Evolutionary conservation across 1,139 yeast species (phyloP), one percentile per base, ranked within the genome.

Genomic region (Wickerhamomyces sp.): DNA sequence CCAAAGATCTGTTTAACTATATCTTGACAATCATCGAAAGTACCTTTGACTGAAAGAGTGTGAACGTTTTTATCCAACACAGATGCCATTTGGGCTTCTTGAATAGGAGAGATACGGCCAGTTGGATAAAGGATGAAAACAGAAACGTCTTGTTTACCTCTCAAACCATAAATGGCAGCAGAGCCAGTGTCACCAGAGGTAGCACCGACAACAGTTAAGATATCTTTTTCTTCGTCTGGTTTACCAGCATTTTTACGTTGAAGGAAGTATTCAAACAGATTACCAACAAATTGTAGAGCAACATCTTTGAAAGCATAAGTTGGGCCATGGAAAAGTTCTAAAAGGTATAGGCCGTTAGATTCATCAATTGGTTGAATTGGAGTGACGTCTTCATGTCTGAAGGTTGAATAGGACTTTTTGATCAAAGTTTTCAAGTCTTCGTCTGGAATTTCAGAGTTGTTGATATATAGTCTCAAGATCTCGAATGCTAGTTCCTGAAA

Each of bases 171-270:
- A 51, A 92, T 92, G 46, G 99, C 98, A 39, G 99, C 99, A 36
- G 96, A 86, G 39, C 99, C 99, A 35, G 99, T 92, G 60, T 92
- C 99, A 56, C 99, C 99, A 39, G 96, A 86, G 21, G 99, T 92
- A 33, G 99, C 99, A 55, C 99, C 99, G 44, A 92, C 96, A 49
- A 92, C 98, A 29, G 99, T 92, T 55, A 92, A 74, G 46, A 78
- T 76, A 54, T 88, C 94, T 57, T 94, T 75, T 47, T 77, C 73
- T 41, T 73, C 73, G 20, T 68, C 76, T 31, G 75, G 67, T 58
- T 82, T 76, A 34, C 73, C 77, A 25, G 74, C 72, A 59, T 92
- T 92, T 54, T 78, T 76, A 64, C 96, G 82, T 44, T 75, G 71
- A 57, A 92, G 71, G 65, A 92, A 94, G 65, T 77, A 92, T 64